Evolutionary conservation across 2,329 filamentous ascomycete species (phyloP).

Genomic region (Bipolaris victoriae): DNA sequence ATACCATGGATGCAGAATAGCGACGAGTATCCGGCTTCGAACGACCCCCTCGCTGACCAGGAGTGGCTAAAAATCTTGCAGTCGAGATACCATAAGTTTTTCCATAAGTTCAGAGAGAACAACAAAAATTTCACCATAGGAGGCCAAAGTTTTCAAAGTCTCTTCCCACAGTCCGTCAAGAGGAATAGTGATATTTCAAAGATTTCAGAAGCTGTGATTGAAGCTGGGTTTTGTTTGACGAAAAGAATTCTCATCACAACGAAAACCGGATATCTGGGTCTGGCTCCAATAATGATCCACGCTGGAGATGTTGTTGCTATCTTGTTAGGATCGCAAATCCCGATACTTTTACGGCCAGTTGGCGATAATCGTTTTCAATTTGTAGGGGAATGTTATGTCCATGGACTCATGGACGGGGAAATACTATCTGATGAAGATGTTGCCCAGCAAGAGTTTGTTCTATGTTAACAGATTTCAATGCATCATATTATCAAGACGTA

Average conservation of each 20-base stretch:
- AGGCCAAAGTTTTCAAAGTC: neutral
- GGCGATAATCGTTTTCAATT: neutral
- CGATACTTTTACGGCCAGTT: neutral
- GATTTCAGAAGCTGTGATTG: neutral
- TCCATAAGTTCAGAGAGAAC: neutral
- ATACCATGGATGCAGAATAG: neutral
- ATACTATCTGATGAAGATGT: neutral
- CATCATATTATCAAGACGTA: neutral
- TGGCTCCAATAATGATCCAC: neutral
- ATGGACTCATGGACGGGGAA: neutral
- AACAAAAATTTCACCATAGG: neutral
- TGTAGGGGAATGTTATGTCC: neutral
- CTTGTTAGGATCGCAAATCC: neutral
- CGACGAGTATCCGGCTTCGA: too few relatives aligned
- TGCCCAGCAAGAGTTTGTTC: neutral
- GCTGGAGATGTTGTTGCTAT: neutral
- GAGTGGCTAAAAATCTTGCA: neutral
- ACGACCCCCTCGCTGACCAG: too few relatives aligned
- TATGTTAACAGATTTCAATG: neutral
- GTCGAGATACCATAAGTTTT: neutral
- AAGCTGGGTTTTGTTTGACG: neutral
- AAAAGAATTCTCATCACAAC: neutral
- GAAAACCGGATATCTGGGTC: neutral
- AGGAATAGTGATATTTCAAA: fast-evolving
- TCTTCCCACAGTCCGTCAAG: neutral